phyloP scores from a whole-genome alignment of 768 basidiomycete genomes.

The Xerocomus potaroensis region DNA sequence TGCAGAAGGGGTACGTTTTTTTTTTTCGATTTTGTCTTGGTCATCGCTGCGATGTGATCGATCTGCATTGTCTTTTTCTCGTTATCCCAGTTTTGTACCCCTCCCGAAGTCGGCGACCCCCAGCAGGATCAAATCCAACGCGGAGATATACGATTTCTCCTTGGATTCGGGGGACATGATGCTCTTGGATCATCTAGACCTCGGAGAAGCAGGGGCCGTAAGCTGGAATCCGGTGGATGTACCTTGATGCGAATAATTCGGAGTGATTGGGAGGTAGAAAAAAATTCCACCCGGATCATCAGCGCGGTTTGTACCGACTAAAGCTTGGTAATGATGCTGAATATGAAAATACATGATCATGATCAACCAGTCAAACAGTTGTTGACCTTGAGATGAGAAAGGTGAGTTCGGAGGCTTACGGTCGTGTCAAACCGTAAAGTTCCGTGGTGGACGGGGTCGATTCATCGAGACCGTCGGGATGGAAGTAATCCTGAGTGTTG shows the following conservation, averaged over 20 bases:
- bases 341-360: background rate
- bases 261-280: background rate
- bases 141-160: constrained; percentile 72
- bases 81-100: constrained; percentile 57
- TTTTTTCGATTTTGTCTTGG: no score
- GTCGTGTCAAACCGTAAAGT: background rate
- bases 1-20: constrained; percentile 68
- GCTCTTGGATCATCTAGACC: constrained; percentile 63
- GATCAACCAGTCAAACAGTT: background rate
- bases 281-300: background rate
- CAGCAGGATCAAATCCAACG: constrained; percentile 67
- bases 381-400: background rate
- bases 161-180: constrained; percentile 62
- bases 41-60: background rate
- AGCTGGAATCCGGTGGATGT: constrained; percentile 82
- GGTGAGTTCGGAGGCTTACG: background rate
- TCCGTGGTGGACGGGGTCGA: background rate
- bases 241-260: constrained; percentile 24
- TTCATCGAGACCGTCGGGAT: no score
- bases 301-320: background rate
- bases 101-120: constrained; percentile 79
- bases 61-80: background rate
- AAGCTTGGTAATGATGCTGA: background rate
- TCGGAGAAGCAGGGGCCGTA: constrained; percentile 65
- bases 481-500: no score